Evolutionary conservation across 805 yeast species (phyloP), one percentile per base, ranked within the genome.

Genomic region (Starmerella floricola): DNA sequence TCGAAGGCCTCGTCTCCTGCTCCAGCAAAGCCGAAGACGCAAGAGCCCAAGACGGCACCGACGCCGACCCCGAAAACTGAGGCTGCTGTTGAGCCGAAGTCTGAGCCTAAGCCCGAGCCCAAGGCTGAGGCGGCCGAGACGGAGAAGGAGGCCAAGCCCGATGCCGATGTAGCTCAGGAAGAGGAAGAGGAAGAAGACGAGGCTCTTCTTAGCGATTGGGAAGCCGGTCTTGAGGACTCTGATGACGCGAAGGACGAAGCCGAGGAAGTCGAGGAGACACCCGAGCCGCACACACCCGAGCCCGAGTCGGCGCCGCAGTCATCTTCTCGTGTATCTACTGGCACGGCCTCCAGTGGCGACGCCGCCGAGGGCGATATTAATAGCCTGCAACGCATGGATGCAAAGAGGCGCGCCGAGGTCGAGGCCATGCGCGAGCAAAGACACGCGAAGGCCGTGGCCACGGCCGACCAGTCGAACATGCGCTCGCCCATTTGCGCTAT

Each of bases 401-500:
- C 57, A 28, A 60, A 63, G 40, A 65, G 52, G 57, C 62, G 55
- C 33, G 65, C 64, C 8, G 67, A 62, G 42, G 67, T 62, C 31
- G 52, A 64, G 33, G 73, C 51, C 52, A 60, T 55, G 55, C 65
- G 63, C 23, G 62, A 55, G 47, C 60, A 57, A 42, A 64, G 61
- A 36, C 55, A 50, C 36, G 53, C 53, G 38, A 60, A 59, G 44
- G 68, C 69, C 3, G 44, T 58, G 34, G 63, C 60, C 4, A 49
- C 49, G 12, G 64, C 66, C 20, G 49, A 55, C 19, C 67, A 67
- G 31, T 64, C 64, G 47, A 76, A 91, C 57, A 67, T 91, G 59
- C 94, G 99, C 67, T 91, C 99, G 50, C 99, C 99, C 51, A 91
- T 91, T 62, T 91, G 98, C 66, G 86, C 95, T 80, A 91, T 91